Conservation (phyloP, 495 filamentous ascomycete genomes). For the Lepidopterella palustris region DNA sequence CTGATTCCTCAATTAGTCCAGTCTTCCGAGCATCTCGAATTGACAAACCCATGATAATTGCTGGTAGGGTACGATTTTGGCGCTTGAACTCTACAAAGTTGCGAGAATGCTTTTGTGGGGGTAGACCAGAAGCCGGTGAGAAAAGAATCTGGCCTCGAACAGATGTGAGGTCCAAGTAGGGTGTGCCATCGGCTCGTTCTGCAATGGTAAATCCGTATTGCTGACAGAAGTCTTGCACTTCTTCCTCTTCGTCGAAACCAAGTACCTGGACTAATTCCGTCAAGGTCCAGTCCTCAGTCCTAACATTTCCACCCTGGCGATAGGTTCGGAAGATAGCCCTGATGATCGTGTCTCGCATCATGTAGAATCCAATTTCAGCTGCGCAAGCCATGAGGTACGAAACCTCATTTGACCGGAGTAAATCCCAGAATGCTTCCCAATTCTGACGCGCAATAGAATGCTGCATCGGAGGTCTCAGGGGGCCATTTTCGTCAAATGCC, state of each 20-base stretch:
- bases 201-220: conserved; percentile 59
- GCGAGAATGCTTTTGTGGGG: conserved; percentile 9
- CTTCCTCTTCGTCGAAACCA: conserved; percentile 64
- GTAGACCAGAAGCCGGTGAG: not conserved
- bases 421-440: conserved; percentile 64
- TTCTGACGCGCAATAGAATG: conserved; percentile 57
- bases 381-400: conserved; percentile 93
- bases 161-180: conserved; percentile 34
- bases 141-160: conserved; percentile 5
- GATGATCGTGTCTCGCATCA: conserved; percentile 69
- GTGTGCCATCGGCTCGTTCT: conserved; percentile 31
- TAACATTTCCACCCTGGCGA: conserved; percentile 44
- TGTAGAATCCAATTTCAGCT: conserved; percentile 82
- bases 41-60: conserved; percentile 20
- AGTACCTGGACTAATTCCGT: conserved; percentile 58
- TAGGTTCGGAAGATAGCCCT: conserved; percentile 58
- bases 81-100: conserved; percentile 22
- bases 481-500: conserved; percentile 55
- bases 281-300: conserved; percentile 62
- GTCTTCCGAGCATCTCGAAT: conserved; percentile 11
- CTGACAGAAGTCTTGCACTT: conserved; percentile 64
- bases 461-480: conserved; percentile 49
- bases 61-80: conserved; percentile 10
- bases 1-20: conserved; percentile 9
- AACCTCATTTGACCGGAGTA: conserved; percentile 60